Evolutionary conservation across 2,329 filamentous ascomycete species (phyloP).

Genomic region (Paecilomyces formosus): DNA sequence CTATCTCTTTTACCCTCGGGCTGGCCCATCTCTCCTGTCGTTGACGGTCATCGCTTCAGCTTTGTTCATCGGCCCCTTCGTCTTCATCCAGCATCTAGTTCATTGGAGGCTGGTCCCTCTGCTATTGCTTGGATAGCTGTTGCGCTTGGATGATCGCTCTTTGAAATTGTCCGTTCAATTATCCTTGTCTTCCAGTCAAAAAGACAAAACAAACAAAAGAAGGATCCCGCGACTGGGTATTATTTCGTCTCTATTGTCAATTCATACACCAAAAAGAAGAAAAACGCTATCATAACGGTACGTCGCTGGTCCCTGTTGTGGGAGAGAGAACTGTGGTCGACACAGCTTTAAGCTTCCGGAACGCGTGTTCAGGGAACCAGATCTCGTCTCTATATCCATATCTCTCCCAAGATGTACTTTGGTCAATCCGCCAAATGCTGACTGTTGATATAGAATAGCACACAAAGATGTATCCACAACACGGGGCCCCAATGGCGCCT

Average conservation of each 20-base stretch:
- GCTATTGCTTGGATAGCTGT: conserved; percentile 13
- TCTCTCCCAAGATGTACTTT: background rate
- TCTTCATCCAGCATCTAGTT: conserved; percentile 9
- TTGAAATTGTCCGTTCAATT: conserved; percentile 2
- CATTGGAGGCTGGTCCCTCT: conserved; percentile 31
- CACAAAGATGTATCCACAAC: conserved; percentile 66
- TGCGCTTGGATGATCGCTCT: conserved; percentile 10
- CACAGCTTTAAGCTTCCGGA: background rate
- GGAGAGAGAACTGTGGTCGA: too few species aligned
- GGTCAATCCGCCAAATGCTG: conserved; percentile 10
- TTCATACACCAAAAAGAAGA: background rate
- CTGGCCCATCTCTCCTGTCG: conserved; percentile 26
- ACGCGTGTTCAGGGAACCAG: background rate
- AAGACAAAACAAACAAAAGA: background rate
- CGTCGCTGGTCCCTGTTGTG: too few species aligned
- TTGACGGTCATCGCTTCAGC: conserved; percentile 1
- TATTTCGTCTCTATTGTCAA: conserved; percentile 5
- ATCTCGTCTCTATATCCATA: background rate
- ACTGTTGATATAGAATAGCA: conserved; percentile 6
- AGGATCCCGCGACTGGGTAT: background rate
- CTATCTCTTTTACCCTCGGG: conserved; percentile 12
- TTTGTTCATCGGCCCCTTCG: background rate
- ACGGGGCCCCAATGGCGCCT: conserved; percentile 74
- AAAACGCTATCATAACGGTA: too few species aligned
- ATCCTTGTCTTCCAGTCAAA: background rate